Evolutionary conservation across 2,329 filamentous ascomycete genomes (phyloP).

Genomic region (Xylariales sp.): DNA sequence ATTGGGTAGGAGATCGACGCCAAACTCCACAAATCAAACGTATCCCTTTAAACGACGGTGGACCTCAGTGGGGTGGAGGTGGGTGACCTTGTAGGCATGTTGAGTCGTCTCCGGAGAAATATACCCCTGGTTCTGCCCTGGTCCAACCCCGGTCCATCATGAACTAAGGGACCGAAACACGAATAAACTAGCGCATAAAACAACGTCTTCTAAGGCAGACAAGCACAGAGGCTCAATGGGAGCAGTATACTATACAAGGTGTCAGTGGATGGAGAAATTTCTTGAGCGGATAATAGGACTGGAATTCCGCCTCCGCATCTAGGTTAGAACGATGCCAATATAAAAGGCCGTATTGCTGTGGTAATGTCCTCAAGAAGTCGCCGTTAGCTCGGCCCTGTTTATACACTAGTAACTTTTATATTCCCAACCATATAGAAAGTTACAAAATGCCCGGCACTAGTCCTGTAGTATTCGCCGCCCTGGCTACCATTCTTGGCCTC

Average conservation of each 20-base stretch:
- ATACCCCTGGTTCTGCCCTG: no score
- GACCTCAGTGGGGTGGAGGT: neutral
- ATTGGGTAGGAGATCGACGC: neutral
- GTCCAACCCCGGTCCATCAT: neutral
- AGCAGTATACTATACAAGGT: neutral
- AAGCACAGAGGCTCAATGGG: neutral
- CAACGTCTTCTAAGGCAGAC: neutral
- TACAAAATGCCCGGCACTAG: neutral
- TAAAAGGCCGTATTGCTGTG: neutral
- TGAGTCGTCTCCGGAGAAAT: neutral
- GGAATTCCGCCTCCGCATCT: neutral
- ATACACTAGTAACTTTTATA: neutral
- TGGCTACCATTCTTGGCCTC: constrained; percentile 19
- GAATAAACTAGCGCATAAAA: constrained; percentile 4
- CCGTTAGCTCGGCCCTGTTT: neutral
- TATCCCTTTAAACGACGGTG: neutral
- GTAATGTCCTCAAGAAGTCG: no score
- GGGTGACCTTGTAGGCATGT: neutral
- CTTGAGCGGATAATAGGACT: neutral
- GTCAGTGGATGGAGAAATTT: constrained; percentile 13
- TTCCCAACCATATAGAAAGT: neutral
- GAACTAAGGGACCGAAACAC: constrained; percentile 5
- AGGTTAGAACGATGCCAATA: neutral
- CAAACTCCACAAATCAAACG: constrained; percentile 3
- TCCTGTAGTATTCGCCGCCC: neutral